These are phyloP conservation scores for Ceratocystis harringtonii DNA, from an alignment of 2,329 filamentous ascomycete species.

Conservation along the genomic window DNA sequence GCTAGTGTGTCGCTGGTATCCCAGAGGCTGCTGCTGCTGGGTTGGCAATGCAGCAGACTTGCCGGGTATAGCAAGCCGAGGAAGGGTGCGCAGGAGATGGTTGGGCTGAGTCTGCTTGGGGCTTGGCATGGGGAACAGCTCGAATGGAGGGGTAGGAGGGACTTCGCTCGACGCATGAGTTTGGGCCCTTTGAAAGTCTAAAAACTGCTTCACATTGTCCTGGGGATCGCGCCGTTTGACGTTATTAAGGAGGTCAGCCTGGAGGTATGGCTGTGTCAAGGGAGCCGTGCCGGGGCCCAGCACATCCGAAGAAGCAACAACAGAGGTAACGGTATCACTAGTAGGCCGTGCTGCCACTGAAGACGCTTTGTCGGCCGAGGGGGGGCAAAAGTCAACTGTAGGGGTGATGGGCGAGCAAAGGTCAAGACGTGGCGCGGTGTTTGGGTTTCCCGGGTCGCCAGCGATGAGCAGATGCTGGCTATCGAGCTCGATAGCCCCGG, in stretches of 20 bases:
- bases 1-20: constrained; percentile 2
- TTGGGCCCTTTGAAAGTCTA: constrained; percentile 61
- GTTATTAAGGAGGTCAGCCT: constrained; percentile 56
- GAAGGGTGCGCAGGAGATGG: constrained; percentile 41
- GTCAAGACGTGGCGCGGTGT: constrained; percentile 34
- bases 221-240: constrained; percentile 65
- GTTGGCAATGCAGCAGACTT: constrained; percentile 22
- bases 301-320: constrained; percentile 83
- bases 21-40: constrained; percentile 20
- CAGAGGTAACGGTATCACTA: constrained; percentile 63
- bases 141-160: constrained; percentile 55
- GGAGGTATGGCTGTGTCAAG: constrained; percentile 48
- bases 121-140: constrained; percentile 36
- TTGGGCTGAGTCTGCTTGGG: constrained; percentile 27
- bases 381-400: constrained; percentile 22
- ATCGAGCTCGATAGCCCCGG: constrained; percentile 37
- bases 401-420: constrained; percentile 16
- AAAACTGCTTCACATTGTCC: constrained; percentile 84
- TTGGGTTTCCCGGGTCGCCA: constrained; percentile 64
- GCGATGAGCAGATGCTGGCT: constrained; percentile 57
- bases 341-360: neutral
- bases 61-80: constrained; percentile 46
- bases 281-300: constrained; percentile 54
- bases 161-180: constrained; percentile 35
- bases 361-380: constrained; percentile 27